Evolutionary conservation across 768 basidiomycete genomes (phyloP).

Genomic region (Hysterangium stoloniferum): DNA sequence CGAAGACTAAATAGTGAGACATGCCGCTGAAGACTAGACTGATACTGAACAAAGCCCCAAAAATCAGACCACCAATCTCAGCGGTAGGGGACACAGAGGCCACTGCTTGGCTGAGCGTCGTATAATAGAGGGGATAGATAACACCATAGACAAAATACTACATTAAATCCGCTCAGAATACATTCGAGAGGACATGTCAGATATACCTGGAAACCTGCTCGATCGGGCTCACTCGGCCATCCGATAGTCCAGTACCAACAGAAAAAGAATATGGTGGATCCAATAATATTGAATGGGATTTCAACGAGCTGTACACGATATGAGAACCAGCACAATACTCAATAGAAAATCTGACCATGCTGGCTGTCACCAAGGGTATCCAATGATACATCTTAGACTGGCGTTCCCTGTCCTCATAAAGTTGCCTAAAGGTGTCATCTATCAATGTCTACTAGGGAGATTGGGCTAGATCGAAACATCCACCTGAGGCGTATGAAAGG

Average conservation of each 20-base stretch:
- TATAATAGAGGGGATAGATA: slow-evolving; percentile 53
- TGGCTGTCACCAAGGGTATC: slow-evolving; percentile 4
- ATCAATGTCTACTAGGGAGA: not conserved
- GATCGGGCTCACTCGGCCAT: slow-evolving; percentile 27
- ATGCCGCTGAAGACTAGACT: slow-evolving; percentile 51
- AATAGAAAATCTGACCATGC: not conserved
- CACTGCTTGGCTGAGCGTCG: slow-evolving; percentile 51
- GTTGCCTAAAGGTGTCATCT: not conserved
- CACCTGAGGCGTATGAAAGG: slow-evolving; percentile 52
- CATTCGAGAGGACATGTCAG: too few species aligned
- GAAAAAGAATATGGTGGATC: slow-evolving; percentile 50
- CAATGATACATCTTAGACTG: slow-evolving; percentile 11
- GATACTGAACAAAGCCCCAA: slow-evolving; percentile 53
- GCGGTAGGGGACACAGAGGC: slow-evolving; percentile 54
- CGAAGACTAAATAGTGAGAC: not conserved
- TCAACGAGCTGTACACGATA: slow-evolving; percentile 31
- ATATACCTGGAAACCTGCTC: slow-evolving; percentile 46
- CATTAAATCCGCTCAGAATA: not conserved
- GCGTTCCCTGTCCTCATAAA: slow-evolving; percentile 9
- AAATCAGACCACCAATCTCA: slow-evolving; percentile 52
- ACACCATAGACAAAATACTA: slow-evolving; percentile 43
- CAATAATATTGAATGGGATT: slow-evolving; percentile 53
- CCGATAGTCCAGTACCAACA: slow-evolving; percentile 71
- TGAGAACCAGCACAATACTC: not conserved
- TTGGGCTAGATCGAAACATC: slow-evolving; percentile 27